A percentile compares a stretch with the other conserved stretches of the same genome.
phyloP scores from a whole-genome alignment of 2,329 filamentous ascomycete species.

The Davidsoniella virescens region DNA sequence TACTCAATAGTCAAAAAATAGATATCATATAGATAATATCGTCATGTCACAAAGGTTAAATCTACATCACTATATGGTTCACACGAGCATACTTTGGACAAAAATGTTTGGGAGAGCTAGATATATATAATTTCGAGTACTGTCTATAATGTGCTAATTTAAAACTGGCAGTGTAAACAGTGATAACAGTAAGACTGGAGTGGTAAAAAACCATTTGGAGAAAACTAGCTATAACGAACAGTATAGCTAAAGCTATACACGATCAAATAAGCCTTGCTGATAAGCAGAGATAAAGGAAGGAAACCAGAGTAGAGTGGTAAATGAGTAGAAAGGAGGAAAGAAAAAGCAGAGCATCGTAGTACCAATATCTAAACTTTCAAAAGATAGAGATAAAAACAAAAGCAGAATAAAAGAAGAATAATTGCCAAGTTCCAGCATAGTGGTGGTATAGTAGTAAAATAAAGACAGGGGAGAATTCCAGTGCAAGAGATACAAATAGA shows the following conservation, averaged over 20 bases:
- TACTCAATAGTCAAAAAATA: no score
- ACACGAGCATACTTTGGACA: no score
- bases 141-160: no score
- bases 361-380: neutral
- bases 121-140: no score
- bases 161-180: no score
- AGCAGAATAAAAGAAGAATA: neutral
- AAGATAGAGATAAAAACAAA: neutral
- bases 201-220: neutral
- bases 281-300: no score
- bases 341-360: neutral
- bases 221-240: neutral
- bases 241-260: neutral
- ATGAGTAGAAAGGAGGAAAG: neutral
- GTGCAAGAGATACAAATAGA: neutral
- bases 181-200: neutral
- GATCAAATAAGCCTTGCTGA: no score
- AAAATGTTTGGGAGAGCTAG: no score
- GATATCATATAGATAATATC: no score
- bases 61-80: no score
- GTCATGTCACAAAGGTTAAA: no score
- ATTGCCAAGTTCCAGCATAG: neutral
- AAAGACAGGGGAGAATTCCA: neutral
- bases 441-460: neutral
- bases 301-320: neutral